Percentiles rank a stretch among this genome's conserved stretches.
phyloP scores from a whole-genome alignment of 371 early-diverging fungal species.

The Mortierella sp. region DNA sequence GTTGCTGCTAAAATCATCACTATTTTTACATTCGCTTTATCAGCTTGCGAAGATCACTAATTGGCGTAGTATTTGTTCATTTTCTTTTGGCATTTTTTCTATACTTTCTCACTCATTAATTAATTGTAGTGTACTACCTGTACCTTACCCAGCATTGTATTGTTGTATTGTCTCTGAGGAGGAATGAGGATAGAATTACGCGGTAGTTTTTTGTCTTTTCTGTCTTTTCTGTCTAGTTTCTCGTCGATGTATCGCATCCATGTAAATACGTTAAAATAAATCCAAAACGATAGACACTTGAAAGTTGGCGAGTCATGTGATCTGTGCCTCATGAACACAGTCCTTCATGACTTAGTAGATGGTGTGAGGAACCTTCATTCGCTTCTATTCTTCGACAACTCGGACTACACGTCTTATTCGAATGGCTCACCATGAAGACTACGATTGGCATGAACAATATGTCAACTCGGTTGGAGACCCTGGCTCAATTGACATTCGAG shows the following conservation, averaged over 20 bases:
- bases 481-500: conserved; percentile 46
- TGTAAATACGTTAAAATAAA: no score
- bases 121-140: conserved; percentile 10
- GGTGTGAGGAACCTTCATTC: not conserved
- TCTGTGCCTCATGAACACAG: no score
- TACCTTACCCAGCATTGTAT: conserved; percentile 12
- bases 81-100: not conserved
- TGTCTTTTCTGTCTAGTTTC: not conserved
- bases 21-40: no score
- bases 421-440: conserved; percentile 46
- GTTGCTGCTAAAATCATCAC: not conserved
- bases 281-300: no score
- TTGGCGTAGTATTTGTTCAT: not conserved
- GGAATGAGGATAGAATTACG: not conserved
- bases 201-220: no score
- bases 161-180: not conserved
- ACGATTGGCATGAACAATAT: conserved; percentile 45
- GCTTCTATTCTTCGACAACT: not conserved
- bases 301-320: no score
- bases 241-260: no score
- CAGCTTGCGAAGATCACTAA: no score
- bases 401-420: not conserved
- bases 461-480: conserved; percentile 25
- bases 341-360: not conserved
- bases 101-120: not conserved